A percentile compares a stretch with the other conserved stretches of the same genome.
phyloP scores from a whole-genome alignment of 805 yeast species.

The Komagataella pastoris region DNA sequence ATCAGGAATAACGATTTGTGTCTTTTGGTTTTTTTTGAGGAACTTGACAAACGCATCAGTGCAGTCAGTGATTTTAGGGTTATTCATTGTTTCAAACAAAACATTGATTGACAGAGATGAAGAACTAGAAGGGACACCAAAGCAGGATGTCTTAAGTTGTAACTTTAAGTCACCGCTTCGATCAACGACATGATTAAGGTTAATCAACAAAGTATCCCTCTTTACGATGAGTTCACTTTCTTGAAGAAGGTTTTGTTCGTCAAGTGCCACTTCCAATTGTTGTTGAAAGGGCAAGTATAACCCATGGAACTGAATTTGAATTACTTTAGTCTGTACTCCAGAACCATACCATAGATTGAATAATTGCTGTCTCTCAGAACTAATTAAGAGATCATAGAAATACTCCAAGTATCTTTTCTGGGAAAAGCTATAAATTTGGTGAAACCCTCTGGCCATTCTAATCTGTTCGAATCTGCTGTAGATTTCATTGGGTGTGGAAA shows the following conservation, averaged over 20 bases:
- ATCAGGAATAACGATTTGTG: background rate
- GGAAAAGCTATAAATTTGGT: slow-evolving; percentile 22
- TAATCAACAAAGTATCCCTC: background rate
- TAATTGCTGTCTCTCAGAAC: background rate
- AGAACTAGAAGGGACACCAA: background rate
- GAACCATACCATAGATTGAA: background rate
- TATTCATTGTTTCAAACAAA: background rate
- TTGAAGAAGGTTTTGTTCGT: background rate
- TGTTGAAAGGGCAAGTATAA: background rate
- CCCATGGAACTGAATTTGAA: background rate
- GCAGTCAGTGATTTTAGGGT: background rate
- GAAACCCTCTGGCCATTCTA: background rate
- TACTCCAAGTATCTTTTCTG: slow-evolving; percentile 60
- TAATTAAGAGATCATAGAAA: slow-evolving; percentile 11
- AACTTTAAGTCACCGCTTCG: background rate
- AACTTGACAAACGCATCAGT: background rate
- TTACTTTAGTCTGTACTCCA: background rate
- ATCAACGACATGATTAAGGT: background rate
- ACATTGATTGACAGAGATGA: background rate
- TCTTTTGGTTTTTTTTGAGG: background rate
- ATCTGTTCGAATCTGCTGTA: background rate
- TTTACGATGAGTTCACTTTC: background rate
- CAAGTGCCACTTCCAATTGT: background rate
- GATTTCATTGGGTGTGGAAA: background rate
- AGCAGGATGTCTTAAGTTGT: background rate